These are phyloP conservation scores for Arthromyces matolae DNA, from an alignment of 768 basidiomycete genomes.

Conservation along the genomic window DNA sequence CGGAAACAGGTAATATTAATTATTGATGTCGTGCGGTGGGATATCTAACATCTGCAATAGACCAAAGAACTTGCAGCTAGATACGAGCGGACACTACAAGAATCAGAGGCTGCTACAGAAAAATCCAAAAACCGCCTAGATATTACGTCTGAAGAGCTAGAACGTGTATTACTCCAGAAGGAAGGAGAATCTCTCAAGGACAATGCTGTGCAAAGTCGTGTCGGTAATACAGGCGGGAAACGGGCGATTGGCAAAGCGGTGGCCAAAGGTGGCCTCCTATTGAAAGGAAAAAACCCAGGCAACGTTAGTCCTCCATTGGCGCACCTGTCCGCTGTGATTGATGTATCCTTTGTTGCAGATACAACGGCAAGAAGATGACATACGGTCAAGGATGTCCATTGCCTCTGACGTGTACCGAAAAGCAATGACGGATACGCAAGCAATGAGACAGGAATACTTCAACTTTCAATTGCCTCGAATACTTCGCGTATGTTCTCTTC, in stretches of 20 bases:
- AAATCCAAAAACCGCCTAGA: slow-evolving; percentile 88
- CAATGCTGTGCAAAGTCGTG: slow-evolving; percentile 61
- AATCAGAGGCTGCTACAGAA: slow-evolving; percentile 82
- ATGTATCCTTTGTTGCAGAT: slow-evolving; percentile 43
- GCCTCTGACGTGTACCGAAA: slow-evolving; percentile 90
- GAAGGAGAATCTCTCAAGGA: slow-evolving; percentile 93
- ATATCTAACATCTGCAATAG: slow-evolving; percentile 32
- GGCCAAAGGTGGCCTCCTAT: slow-evolving; percentile 80
- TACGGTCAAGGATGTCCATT: slow-evolving; percentile 77
- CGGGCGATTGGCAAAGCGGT: slow-evolving; percentile 88
- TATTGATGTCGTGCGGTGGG: no score
- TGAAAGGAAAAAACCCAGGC: slow-evolving; percentile 91
- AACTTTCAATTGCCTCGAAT: slow-evolving; percentile 95
- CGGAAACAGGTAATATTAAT: slow-evolving; percentile 69
- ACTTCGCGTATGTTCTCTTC: slow-evolving; percentile 65
- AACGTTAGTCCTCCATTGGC: slow-evolving; percentile 54
- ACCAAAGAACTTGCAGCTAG: slow-evolving; percentile 88
- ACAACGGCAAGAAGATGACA: slow-evolving; percentile 92
- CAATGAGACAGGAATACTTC: slow-evolving; percentile 94
- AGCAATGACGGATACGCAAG: slow-evolving; percentile 84
- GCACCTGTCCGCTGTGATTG: background rate
- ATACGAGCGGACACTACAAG: slow-evolving; percentile 85
- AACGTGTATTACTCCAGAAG: slow-evolving; percentile 87
- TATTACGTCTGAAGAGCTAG: slow-evolving; percentile 87
- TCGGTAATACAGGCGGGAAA: slow-evolving; percentile 65